A percentile compares a stretch with the other conserved stretches of the same genome.
Evolutionary conservation across 139 green algal species (phyloP).

Genomic region (Gonium pectorale): DNA sequence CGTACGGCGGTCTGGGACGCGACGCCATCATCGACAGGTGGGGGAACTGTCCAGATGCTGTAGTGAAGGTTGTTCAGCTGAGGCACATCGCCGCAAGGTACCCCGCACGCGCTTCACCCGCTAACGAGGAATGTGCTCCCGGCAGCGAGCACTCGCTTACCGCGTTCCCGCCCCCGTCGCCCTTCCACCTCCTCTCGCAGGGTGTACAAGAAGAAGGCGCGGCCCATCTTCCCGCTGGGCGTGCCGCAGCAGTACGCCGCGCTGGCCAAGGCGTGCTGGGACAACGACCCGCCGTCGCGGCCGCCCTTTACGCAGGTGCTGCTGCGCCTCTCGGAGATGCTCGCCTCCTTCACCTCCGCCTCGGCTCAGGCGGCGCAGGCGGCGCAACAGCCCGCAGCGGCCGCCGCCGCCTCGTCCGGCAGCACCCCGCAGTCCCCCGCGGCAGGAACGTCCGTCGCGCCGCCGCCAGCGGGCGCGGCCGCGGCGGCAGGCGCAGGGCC

Average conservation of each 20-base stretch:
- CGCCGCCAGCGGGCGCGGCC: neutral
- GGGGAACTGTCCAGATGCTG: too few species aligned
- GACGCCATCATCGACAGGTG: slow-evolving; percentile 71
- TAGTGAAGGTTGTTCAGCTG: too few species aligned
- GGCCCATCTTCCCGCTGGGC: slow-evolving; percentile 65
- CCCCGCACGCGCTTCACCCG: too few species aligned
- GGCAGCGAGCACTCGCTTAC: too few species aligned
- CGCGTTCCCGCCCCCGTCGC: too few species aligned
- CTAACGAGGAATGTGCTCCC: too few species aligned
- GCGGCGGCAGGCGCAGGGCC: neutral
- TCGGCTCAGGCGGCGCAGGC: slow-evolving; percentile 10
- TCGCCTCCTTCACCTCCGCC: slow-evolving; percentile 56
- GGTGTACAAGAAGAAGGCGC: slow-evolving; percentile 71
- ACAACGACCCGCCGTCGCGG: slow-evolving; percentile 56
- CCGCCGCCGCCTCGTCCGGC: neutral
- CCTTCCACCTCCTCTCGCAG: too few species aligned
- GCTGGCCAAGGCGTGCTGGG: slow-evolving; percentile 69
- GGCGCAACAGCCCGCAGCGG: neutral
- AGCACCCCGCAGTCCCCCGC: neutral
- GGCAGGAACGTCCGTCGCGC: neutral
- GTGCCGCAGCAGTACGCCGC: slow-evolving; percentile 65
- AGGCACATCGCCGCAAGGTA: too few species aligned
- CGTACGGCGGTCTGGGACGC: slow-evolving; percentile 65
- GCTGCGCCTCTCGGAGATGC: slow-evolving; percentile 60
- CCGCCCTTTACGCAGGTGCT: slow-evolving; percentile 56